Percentiles rank a stretch among this genome's conserved stretches.
These are phyloP conservation scores for Hibiscus trionum DNA, from an alignment of 345 rosid genomes.

Conservation along the genomic window DNA sequence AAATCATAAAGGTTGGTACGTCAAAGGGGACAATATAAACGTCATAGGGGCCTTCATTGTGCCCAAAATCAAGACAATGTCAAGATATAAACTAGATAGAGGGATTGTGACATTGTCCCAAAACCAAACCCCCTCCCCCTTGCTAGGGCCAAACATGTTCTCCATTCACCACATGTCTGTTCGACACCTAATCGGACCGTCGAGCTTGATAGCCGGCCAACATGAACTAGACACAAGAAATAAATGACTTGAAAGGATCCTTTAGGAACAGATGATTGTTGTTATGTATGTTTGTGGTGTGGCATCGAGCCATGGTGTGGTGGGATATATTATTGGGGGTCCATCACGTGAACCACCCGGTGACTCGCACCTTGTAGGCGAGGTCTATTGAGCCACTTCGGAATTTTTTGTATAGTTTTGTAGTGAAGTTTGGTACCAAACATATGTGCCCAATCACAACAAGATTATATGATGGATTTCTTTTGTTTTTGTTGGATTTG, in stretches of 20 bases:
- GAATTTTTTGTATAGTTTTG: background rate
- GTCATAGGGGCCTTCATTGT: background rate
- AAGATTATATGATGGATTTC: background rate
- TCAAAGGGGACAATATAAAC: background rate
- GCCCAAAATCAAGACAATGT: background rate
- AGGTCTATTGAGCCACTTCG: background rate
- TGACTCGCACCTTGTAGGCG: constrained; percentile 4
- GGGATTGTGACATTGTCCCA: background rate
- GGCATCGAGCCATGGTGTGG: constrained; percentile 6
- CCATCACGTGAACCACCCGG: constrained; percentile 12
- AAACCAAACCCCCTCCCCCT: background rate
- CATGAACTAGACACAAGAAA: background rate
- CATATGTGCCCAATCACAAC: background rate
- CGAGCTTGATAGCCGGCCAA: background rate
- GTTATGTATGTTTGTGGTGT: background rate
- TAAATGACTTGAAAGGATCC: background rate
- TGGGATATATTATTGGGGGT: background rate
- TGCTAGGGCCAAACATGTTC: background rate
- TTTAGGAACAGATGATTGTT: background rate
- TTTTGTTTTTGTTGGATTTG: background rate
- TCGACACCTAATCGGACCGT: background rate
- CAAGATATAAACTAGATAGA: background rate
- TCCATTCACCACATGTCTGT: background rate
- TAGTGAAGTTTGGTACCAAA: background rate
- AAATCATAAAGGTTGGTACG: background rate